Evolutionary conservation across 2,329 filamentous ascomycete species (phyloP).

Genomic region (Fusarium albosuccineum): DNA sequence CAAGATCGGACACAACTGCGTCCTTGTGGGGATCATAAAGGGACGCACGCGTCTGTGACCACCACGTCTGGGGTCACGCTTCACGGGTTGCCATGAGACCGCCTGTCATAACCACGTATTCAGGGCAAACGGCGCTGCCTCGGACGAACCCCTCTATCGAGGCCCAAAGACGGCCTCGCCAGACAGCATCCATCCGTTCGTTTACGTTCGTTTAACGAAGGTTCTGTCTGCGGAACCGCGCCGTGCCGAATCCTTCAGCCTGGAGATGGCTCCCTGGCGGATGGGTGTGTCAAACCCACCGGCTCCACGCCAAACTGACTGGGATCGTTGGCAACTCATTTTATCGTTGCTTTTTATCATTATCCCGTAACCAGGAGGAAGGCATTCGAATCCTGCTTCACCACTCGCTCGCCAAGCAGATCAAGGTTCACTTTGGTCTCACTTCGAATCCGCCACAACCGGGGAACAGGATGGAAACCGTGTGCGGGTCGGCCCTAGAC

Average conservation of each 20-base stretch:
- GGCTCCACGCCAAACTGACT: slow-evolving; percentile 26
- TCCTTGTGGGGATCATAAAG: slow-evolving; percentile 20
- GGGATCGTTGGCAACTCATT: slow-evolving; percentile 30
- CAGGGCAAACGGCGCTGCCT: slow-evolving; percentile 27
- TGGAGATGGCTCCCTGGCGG: slow-evolving; percentile 20
- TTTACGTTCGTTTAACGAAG: slow-evolving; percentile 14
- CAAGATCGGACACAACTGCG: slow-evolving; percentile 22
- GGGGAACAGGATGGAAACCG: slow-evolving; percentile 23
- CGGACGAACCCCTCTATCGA: slow-evolving; percentile 33
- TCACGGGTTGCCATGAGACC: slow-evolving; percentile 22
- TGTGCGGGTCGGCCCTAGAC: slow-evolving; percentile 33
- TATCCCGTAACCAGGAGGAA: slow-evolving; percentile 22
- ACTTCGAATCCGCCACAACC: slow-evolving; percentile 34
- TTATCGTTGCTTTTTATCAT: slow-evolving; percentile 35
- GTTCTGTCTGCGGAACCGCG: slow-evolving; percentile 26
- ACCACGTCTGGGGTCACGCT: slow-evolving; percentile 20
- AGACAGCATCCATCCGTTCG: slow-evolving; percentile 7
- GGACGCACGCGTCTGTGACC: slow-evolving; percentile 14
- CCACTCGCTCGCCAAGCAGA: slow-evolving; percentile 25
- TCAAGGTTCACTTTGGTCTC: slow-evolving; percentile 26
- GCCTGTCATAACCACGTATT: slow-evolving; percentile 13
- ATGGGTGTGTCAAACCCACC: slow-evolving; percentile 22
- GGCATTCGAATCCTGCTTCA: slow-evolving; percentile 21
- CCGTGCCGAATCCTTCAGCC: slow-evolving; percentile 34
- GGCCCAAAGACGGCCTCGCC: slow-evolving; percentile 7